Evolutionary conservation across 2,329 filamentous ascomycete species (phyloP).

Genomic region (Monilinia aucupariae): DNA sequence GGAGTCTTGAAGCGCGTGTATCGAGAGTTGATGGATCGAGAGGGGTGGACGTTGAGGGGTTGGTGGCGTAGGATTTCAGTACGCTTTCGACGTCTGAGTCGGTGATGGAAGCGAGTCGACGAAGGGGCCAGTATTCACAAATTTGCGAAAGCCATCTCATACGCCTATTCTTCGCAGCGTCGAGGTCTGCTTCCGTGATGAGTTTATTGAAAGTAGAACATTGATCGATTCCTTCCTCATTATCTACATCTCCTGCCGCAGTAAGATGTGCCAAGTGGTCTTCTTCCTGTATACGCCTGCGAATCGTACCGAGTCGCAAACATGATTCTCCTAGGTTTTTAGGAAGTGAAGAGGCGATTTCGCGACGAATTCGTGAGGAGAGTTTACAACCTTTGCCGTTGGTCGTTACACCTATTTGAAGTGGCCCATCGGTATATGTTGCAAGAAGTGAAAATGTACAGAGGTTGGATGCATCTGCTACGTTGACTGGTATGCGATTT

Average conservation of each 20-base stretch:
- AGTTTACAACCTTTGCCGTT: conserved; percentile 94
- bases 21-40: conserved; percentile 33
- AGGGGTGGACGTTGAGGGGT: conserved; percentile 30
- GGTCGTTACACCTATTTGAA: conserved; percentile 93
- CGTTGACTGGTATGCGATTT: conserved; percentile 85
- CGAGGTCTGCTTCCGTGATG: conserved; percentile 66
- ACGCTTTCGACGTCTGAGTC: conserved; percentile 74
- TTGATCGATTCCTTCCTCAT: conserved; percentile 61
- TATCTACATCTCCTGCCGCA: conserved; percentile 33
- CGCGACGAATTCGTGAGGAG: conserved; percentile 79
- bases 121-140: conserved; percentile 97
- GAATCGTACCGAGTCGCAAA: conserved; percentile 66
- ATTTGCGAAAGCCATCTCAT: conserved; percentile 94
- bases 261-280: conserved; percentile 46
- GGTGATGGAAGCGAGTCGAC: conserved; percentile 69
- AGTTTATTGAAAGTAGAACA: conserved; percentile 78
- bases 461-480: conserved; percentile 77
- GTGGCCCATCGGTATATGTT: conserved; percentile 80
- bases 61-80: conserved; percentile 61
- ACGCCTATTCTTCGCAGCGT: conserved; percentile 69
- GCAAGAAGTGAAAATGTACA: conserved; percentile 89
- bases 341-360: conserved; percentile 78
- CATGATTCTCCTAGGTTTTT: conserved; percentile 70
- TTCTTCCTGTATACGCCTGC: conserved; percentile 67
- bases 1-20: conserved; percentile 39